Evolutionary conservation across 2,329 filamentous ascomycete species (phyloP).

Genomic region (Calonectria fujianensis): DNA sequence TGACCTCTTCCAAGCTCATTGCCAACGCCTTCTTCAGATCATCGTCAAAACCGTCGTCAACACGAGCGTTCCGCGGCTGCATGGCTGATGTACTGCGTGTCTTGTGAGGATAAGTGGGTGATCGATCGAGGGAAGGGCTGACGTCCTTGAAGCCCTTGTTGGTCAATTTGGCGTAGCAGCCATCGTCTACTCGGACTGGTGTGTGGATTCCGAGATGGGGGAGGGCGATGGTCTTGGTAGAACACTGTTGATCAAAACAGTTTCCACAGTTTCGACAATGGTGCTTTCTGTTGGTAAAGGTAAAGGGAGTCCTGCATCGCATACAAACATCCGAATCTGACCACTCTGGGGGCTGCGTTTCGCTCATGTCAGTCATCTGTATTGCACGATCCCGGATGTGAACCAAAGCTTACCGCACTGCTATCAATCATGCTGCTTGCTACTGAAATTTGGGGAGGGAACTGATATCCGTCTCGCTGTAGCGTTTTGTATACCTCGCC

Average conservation of each 20-base stretch:
- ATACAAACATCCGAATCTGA: constrained; percentile 98
- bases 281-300: constrained; percentile 98
- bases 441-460: constrained; percentile 90
- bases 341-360: constrained; percentile 91
- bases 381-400: not conserved
- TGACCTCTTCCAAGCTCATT: constrained; percentile 97
- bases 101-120: constrained; percentile 74
- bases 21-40: constrained; percentile 94
- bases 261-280: constrained; percentile 99
- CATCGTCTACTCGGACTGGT: constrained; percentile 95
- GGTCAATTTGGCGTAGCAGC: constrained; percentile 92
- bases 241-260: constrained; percentile 97
- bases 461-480: constrained; percentile 89
- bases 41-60: constrained; percentile 94
- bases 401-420: constrained; percentile 82
- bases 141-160: constrained; percentile 74
- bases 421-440: constrained; percentile 99
- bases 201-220: constrained; percentile 95
- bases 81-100: constrained; percentile 81
- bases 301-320: constrained; percentile 96
- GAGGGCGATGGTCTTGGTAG: constrained; percentile 89
- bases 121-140: constrained; percentile 68
- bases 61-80: constrained; percentile 91
- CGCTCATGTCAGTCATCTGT: constrained; percentile 34
- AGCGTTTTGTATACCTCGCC: constrained; percentile 89